phyloP scores from a whole-genome alignment of 345 rosid species.

The Adansonia digitata region DNA sequence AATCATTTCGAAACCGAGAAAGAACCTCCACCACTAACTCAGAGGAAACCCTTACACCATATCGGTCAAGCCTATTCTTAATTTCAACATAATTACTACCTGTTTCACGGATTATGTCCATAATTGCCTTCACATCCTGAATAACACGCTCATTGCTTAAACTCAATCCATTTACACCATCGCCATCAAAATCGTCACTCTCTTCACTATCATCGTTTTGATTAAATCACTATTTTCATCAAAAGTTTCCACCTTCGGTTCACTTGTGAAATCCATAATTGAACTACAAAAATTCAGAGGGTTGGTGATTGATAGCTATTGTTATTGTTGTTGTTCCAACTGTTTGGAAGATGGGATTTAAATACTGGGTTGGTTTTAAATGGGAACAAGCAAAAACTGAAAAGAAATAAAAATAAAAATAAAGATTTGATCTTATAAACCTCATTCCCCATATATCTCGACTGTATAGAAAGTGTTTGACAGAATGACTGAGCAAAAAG shows the following conservation, averaged over 20 bases:
- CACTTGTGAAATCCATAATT: constrained; percentile 15
- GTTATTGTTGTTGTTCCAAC: background rate
- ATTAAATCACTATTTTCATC: constrained; percentile 6
- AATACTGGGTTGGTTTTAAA: background rate
- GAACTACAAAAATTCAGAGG: constrained; percentile 17
- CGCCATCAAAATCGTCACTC: constrained; percentile 21
- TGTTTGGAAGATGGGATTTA: constrained; percentile 13
- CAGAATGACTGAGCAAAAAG: constrained; percentile 24
- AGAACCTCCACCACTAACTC: constrained; percentile 68
- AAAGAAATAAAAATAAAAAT: too few relatives aligned
- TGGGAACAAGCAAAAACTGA: constrained; percentile 8
- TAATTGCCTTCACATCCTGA: constrained; percentile 41
- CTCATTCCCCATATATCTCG: constrained; percentile 29
- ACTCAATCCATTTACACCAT: constrained; percentile 4
- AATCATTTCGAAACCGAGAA: constrained; percentile 63
- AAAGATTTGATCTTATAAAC: constrained; percentile 15
- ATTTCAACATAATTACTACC: constrained; percentile 36
- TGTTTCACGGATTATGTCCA: constrained; percentile 34
- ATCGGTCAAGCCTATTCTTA: constrained; percentile 50
- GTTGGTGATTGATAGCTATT: background rate
- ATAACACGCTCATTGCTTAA: constrained; percentile 24
- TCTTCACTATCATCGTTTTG: constrained; percentile 23
- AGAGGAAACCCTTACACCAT: constrained; percentile 42
- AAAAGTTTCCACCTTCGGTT: background rate
- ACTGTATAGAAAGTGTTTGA: constrained; percentile 26